A percentile compares a stretch with the other conserved stretches of the same genome.
Evolutionary conservation across 306 rosid species (phyloP).

Genomic region (Rosa rugosa): DNA sequence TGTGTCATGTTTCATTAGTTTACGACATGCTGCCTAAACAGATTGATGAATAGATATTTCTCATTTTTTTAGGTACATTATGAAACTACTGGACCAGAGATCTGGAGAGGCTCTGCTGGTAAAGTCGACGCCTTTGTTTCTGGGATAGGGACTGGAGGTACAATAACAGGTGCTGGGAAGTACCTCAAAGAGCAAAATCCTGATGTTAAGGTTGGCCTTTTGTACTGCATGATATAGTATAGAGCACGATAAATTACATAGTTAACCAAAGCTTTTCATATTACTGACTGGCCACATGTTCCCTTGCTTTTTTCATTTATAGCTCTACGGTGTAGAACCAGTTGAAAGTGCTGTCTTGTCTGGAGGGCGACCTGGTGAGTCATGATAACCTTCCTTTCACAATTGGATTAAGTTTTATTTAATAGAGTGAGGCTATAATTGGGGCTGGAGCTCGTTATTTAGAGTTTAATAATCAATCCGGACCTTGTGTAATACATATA

Average conservation of each 20-base stretch:
- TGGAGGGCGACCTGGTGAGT: constrained; percentile 92
- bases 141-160: constrained; percentile 96
- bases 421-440: not conserved
- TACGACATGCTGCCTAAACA: constrained; percentile 12
- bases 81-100: constrained; percentile 93
- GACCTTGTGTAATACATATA: not conserved
- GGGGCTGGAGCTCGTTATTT: not conserved
- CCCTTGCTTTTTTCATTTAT: constrained; percentile 11
- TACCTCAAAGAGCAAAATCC: constrained; percentile 88
- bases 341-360: constrained; percentile 83
- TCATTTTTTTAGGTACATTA: constrained; percentile 60
- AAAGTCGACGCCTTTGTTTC: constrained; percentile 88
- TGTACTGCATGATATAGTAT: constrained; percentile 5
- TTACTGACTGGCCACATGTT: not conserved
- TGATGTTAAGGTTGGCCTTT: constrained; percentile 56
- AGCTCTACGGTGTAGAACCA: constrained; percentile 89
- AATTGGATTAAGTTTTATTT: not conserved
- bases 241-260: not conserved
- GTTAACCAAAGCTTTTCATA: constrained; percentile 2
- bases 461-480: not conserved
- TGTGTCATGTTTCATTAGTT: constrained; percentile 5
- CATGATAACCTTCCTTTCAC: constrained; percentile 2
- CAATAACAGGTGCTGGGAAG: constrained; percentile 82
- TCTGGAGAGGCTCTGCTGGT: constrained; percentile 74
- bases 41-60: constrained; percentile 9